Evolutionary conservation across 305 asterid species (phyloP).

Genomic region (Stenogyne calaminthoides): DNA sequence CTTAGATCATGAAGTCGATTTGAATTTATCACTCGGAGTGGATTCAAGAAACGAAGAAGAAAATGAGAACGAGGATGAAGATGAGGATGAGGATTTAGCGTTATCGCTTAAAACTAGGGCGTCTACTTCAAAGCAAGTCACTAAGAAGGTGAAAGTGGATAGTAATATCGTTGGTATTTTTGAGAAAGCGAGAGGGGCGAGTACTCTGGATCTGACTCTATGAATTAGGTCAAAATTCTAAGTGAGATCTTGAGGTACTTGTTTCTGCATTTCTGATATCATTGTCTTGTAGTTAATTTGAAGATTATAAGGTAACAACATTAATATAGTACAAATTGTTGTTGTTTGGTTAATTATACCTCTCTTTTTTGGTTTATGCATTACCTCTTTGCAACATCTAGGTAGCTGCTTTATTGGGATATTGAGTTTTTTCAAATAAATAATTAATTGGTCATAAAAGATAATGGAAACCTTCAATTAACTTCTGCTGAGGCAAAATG

Average conservation of each 20-base stretch:
- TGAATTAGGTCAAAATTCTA: constrained; percentile 69
- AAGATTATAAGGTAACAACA: constrained; percentile 29
- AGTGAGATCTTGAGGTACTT: constrained; percentile 92
- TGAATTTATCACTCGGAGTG: constrained; percentile 56
- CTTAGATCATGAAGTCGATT: constrained; percentile 39
- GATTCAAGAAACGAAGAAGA: constrained; percentile 29
- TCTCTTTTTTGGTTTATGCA: constrained; percentile 5
- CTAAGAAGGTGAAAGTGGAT: constrained; percentile 41
- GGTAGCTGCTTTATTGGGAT: not conserved
- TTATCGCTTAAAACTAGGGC: constrained; percentile 48
- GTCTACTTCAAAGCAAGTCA: constrained; percentile 32
- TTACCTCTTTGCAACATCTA: constrained; percentile 20
- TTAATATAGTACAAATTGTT: constrained; percentile 29
- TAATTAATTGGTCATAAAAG: not conserved
- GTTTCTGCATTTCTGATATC: constrained; percentile 40
- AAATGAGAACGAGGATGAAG: constrained; percentile 25
- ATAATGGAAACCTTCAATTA: not conserved
- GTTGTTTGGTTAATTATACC: not conserved
- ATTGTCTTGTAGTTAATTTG: constrained; percentile 38
- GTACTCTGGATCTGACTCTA: constrained; percentile 98
- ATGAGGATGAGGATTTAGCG: constrained; percentile 42
- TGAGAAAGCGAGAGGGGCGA: constrained; percentile 54
- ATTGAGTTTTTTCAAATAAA: not conserved
- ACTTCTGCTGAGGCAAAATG: not conserved
- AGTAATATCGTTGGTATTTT: not conserved